These are phyloP conservation scores for Neurospora pannonica DNA, from an alignment of 495 filamentous ascomycete genomes.

Conservation along the genomic window DNA sequence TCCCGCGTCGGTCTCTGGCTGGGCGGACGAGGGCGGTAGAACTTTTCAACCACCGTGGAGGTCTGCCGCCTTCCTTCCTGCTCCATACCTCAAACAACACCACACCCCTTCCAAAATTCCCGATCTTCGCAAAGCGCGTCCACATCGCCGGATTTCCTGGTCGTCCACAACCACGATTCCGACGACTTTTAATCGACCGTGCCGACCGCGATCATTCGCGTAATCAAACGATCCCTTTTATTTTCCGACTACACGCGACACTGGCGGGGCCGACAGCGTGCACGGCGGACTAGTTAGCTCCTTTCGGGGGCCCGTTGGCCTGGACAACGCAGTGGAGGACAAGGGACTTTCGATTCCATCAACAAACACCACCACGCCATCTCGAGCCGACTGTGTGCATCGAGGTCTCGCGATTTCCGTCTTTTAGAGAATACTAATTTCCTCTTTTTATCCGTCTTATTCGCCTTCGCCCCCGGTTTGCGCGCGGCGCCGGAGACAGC, in stretches of 20 bases:
- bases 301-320: constrained; percentile 25
- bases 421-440: constrained; percentile 1
- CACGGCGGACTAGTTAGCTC: constrained; percentile 14
- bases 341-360: constrained; percentile 10
- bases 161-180: constrained; percentile 7
- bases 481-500: constrained; percentile 4
- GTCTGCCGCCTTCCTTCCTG: constrained; percentile 19
- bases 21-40: constrained; percentile 7
- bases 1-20: background rate
- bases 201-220: constrained; percentile 13
- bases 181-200: constrained; percentile 17
- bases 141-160: constrained; percentile 20
- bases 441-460: constrained; percentile 5
- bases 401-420: constrained; percentile 5
- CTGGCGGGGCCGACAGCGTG: constrained; percentile 15
- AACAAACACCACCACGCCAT: constrained; percentile 9
- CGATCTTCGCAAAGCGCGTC: constrained; percentile 31
- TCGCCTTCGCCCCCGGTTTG: constrained; percentile 2
- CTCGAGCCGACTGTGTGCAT: constrained; percentile 13
- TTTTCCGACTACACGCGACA: constrained; percentile 10
- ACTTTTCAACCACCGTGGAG: constrained; percentile 22
- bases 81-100: constrained; percentile 22
- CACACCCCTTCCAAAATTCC: background rate
- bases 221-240: constrained; percentile 5
- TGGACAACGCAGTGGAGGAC: constrained; percentile 27